Evolutionary conservation across 805 yeast genomes (phyloP), one percentile per base, ranked within the genome.

Genomic region (Zygosaccharomyces rouxii): DNA sequence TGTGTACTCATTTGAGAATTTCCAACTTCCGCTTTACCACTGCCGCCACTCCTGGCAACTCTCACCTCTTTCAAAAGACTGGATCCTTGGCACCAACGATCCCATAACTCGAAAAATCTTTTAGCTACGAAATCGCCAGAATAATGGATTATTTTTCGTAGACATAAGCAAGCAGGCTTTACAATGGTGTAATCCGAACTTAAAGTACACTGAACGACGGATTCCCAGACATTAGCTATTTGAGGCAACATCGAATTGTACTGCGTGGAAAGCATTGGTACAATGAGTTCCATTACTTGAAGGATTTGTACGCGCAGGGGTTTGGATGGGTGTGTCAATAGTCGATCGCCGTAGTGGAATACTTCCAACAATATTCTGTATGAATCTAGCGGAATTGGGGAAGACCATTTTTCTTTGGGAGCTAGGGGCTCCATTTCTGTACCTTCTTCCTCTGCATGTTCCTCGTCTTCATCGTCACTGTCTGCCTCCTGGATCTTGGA

Each of bases 291-390:
- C 16, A 77, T 61, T 1, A 86, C 73, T 28, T 66, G 70, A 46
- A 90, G 62, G 5, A 89, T 74, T 50, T 80, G 83, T 3, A 76
- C 61, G 38, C 79, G 75, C 26, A 92, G 64, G 2, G 73, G 66
- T 2, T 74, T 64, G 0, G 95, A 83, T 1, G 79, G 77, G 56
- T 86, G 94, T 2, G 87, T 80, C 31, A 88, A 67, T 25, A 79
- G 72, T 49, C 87, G 70, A 46, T 86, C 85, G 5, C 92, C 84
- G 61, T 89, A 87, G 5, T 72, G 76, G 46, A 81, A 71, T 3
- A 92, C 80, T 47, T 79, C 78, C 38, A 81, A 78, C 1, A 86
- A 67, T 2, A 83, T 68, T 35, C 67, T 62, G 63, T 87, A 92
- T 0, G 84, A 69, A 2, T 73, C 68, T 35, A 75, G 69, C 0